phyloP scores from a whole-genome alignment of 352 stramenopile species.

The Globisporangium iwayamae region DNA sequence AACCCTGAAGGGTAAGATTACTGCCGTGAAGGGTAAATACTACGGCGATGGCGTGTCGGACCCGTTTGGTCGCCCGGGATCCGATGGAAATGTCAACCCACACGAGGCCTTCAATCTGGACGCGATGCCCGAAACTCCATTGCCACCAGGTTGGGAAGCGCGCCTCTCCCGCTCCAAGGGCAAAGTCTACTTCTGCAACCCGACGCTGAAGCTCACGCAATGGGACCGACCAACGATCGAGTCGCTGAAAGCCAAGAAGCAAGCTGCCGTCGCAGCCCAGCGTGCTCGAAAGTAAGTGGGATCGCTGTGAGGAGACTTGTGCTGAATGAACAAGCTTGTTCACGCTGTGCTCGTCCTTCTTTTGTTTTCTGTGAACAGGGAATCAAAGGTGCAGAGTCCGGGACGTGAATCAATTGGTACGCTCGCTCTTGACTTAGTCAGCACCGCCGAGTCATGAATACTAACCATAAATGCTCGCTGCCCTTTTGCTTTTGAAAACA shows the following conservation, averaged over 20 bases:
- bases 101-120: slow-evolving; percentile 71
- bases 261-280: slow-evolving; percentile 37
- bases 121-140: slow-evolving; percentile 40
- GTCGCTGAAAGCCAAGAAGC: slow-evolving; percentile 55
- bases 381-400: slow-evolving; percentile 24
- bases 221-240: slow-evolving; percentile 81
- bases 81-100: neutral
- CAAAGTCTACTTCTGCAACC: slow-evolving; percentile 86
- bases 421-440: neutral
- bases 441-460: neutral
- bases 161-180: slow-evolving; percentile 80
- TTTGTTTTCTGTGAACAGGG: slow-evolving; percentile 20
- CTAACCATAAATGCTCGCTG: slow-evolving; percentile 2
- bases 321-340: neutral
- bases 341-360: neutral
- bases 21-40: slow-evolving; percentile 82
- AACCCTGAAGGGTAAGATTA: slow-evolving; percentile 64
- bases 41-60: slow-evolving; percentile 30
- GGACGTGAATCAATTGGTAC: slow-evolving; percentile 35
- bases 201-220: slow-evolving; percentile 63
- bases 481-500: slow-evolving; percentile 19
- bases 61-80: slow-evolving; percentile 7
- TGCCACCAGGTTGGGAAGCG: slow-evolving; percentile 77
- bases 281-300: slow-evolving; percentile 31
- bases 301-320: neutral